Conservation (phyloP, 257 asterid genomes). For the Scutellaria galericulata region DNA sequence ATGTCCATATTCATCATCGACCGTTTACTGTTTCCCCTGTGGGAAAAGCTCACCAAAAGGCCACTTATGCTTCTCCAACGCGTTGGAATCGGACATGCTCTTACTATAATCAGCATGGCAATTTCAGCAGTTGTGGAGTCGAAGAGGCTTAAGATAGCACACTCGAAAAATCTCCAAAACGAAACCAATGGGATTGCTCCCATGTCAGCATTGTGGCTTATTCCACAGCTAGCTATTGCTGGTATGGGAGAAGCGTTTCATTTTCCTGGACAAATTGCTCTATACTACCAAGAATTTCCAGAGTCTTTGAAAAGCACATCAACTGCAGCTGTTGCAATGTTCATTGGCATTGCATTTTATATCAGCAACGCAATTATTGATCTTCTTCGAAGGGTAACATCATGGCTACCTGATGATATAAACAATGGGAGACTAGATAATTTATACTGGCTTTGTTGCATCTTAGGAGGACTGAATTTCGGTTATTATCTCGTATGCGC, state of each 20-base stretch:
- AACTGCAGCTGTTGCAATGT: conserved; percentile 59
- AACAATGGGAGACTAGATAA: conserved; percentile 70
- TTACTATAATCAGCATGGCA: conserved; percentile 57
- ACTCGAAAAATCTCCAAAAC: conserved; percentile 12
- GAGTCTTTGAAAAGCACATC: conserved; percentile 52
- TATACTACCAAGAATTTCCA: conserved; percentile 72
- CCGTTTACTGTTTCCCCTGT: conserved; percentile 49
- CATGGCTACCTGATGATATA: conserved; percentile 73
- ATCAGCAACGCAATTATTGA: conserved; percentile 49
- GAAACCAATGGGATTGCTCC: conserved; percentile 27
- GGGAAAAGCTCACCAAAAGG: conserved; percentile 43
- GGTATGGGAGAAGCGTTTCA: conserved; percentile 71
- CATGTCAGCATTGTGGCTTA: conserved; percentile 66
- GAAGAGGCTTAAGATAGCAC: conserved; percentile 47
- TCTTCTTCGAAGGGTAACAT: conserved; percentile 44
- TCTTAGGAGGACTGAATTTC: conserved; percentile 53
- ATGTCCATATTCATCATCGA: conserved; percentile 55
- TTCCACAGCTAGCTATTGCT: conserved; percentile 55
- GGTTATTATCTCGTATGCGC: conserved; percentile 55
- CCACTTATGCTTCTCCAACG: conserved; percentile 65
- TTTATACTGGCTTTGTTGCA: conserved; percentile 68
- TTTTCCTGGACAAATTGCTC: conserved; percentile 58
- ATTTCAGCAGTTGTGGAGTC: conserved; percentile 60
- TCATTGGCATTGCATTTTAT: conserved; percentile 54
- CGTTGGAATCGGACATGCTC: conserved; percentile 57